These are phyloP conservation scores for Castanospermum australe DNA, from an alignment of 306 rosid genomes.

Conservation along the genomic window DNA sequence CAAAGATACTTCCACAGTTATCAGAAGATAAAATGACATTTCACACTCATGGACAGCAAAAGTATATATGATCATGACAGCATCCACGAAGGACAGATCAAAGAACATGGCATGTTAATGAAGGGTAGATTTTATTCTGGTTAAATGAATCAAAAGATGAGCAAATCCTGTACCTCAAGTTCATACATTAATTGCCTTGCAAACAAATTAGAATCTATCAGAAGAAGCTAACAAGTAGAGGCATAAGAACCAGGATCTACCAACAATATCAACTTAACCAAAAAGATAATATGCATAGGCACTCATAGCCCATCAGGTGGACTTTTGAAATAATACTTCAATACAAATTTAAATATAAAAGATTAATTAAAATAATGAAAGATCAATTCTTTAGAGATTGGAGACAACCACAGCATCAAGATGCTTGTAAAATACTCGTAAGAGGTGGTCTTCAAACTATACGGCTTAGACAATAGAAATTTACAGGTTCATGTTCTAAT, in stretches of 20 bases:
- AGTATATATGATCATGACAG: not conserved
- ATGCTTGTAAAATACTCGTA: not conserved
- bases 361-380: conserved; percentile 5
- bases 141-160: not conserved
- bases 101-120: not conserved
- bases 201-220: not conserved
- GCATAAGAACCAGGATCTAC: not conserved
- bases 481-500: not conserved
- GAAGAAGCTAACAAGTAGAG: not conserved
- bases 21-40: not conserved
- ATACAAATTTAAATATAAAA: not conserved
- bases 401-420: not conserved
- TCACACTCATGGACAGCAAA: not conserved
- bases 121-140: not conserved
- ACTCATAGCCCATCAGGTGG: not conserved
- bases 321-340: not conserved
- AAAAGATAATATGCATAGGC: not conserved
- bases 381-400: not conserved
- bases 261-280: not conserved
- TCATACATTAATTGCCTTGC: not conserved
- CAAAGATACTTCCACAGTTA: not conserved
- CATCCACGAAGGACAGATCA: not conserved
- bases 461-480: not conserved
- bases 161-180: not conserved
- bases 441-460: not conserved